A percentile compares a stretch with the other conserved stretches of the same genome.
These are phyloP conservation scores for Diaporthe australafricana DNA, from an alignment of 2,329 filamentous ascomycete genomes.

Conservation along the genomic window DNA sequence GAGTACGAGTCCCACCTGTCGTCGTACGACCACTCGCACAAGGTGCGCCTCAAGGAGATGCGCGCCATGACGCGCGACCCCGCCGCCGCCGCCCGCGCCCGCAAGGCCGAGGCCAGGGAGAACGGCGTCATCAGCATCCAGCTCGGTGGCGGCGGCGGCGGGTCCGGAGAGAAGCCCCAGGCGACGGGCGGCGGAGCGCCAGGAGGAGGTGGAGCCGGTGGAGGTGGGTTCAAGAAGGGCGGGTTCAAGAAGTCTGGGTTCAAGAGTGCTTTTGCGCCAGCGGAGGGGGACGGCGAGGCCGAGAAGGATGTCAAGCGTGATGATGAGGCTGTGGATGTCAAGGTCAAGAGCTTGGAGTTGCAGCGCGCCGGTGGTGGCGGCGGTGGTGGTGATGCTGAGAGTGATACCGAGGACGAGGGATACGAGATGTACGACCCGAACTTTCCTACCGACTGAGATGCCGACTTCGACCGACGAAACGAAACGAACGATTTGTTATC, in stretches of 20 bases:
- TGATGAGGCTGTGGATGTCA: slow-evolving; percentile 41
- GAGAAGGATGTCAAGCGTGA: slow-evolving; percentile 40
- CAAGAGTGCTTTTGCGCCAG: slow-evolving; percentile 78
- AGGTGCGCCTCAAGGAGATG: slow-evolving; percentile 90
- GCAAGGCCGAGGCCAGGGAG: slow-evolving; percentile 78
- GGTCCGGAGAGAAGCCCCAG: slow-evolving; percentile 42
- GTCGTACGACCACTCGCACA: slow-evolving; percentile 96
- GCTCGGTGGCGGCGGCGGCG: slow-evolving; percentile 57
- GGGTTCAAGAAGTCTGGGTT: slow-evolving; percentile 87
- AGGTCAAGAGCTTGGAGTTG: slow-evolving; percentile 41
- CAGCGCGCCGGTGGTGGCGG: neutral
- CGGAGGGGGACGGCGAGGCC: slow-evolving; percentile 56
- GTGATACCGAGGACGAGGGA: slow-evolving; percentile 76
- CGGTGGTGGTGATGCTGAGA: slow-evolving; percentile 54
- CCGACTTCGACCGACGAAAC: neutral
- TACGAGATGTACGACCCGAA: slow-evolving; percentile 76
- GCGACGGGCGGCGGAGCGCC: slow-evolving; percentile 44
- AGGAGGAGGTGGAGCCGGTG: slow-evolving; percentile 38
- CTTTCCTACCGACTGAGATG: slow-evolving; percentile 67
- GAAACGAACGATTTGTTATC: neutral
- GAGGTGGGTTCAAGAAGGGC: slow-evolving; percentile 71
- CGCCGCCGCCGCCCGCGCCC: slow-evolving; percentile 70
- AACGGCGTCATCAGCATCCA: slow-evolving; percentile 78
- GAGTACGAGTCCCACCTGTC: slow-evolving; percentile 95
- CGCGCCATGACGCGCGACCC: slow-evolving; percentile 84